Percentiles rank a stretch among this genome's conserved stretches.
phyloP scores from a whole-genome alignment of 352 stramenopile genomes.

The Pythium scleroteichum region DNA sequence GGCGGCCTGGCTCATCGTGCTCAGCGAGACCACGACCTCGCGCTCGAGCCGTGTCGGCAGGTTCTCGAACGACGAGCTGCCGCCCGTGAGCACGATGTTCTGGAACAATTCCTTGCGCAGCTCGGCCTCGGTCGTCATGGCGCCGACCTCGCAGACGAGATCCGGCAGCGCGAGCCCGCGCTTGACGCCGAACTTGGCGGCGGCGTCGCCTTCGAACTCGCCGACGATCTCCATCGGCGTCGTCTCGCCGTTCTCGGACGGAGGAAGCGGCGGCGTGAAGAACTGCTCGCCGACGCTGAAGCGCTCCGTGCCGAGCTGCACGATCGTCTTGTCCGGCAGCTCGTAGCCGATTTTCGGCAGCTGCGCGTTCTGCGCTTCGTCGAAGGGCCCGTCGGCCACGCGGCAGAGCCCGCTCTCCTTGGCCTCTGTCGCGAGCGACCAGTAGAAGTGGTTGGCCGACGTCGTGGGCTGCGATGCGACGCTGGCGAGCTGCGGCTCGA shows the following conservation, averaged over 20 bases:
- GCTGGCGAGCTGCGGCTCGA: constrained; percentile 40
- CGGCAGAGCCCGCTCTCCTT: constrained; percentile 79
- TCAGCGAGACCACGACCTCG: constrained; percentile 63
- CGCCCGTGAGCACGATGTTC: constrained; percentile 79
- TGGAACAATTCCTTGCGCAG: constrained; percentile 80
- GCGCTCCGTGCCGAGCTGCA: constrained; percentile 82
- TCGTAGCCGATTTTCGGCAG: constrained; percentile 81
- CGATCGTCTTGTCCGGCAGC: constrained; percentile 77
- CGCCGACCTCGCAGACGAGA: constrained; percentile 63
- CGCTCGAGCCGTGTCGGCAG: constrained; percentile 70
- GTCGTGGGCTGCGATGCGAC: background rate
- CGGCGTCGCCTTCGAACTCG: constrained; percentile 15
- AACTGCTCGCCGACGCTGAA: constrained; percentile 91
- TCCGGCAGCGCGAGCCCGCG: constrained; percentile 57
- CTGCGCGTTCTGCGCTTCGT: constrained; percentile 71
- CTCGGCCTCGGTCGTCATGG: constrained; percentile 68
- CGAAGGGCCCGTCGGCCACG: constrained; percentile 68
- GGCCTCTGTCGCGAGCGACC: constrained; percentile 63
- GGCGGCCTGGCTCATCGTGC: constrained; percentile 19
- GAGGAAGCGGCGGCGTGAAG: constrained; percentile 42
- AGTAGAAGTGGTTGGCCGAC: constrained; percentile 25
- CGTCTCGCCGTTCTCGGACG: background rate
- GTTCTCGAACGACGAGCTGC: constrained; percentile 84
- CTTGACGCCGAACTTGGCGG: constrained; percentile 14
- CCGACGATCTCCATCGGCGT: constrained; percentile 6